phyloP scores from a whole-genome alignment of 2,329 filamentous ascomycete species.

The Ciborinia camelliae region DNA sequence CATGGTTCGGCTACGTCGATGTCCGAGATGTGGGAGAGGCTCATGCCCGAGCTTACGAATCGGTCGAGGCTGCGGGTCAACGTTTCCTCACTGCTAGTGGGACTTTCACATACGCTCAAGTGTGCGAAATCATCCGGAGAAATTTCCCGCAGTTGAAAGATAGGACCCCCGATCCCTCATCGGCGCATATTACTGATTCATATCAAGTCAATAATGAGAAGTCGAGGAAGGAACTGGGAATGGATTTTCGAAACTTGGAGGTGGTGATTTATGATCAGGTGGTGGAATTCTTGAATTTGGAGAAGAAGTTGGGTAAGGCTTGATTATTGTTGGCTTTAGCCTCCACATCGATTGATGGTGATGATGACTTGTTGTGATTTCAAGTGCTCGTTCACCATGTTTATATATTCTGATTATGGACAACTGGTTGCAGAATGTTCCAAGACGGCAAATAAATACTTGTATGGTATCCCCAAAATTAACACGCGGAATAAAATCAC shows the following conservation, averaged over 20 bases:
- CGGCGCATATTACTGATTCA: conserved; percentile 21
- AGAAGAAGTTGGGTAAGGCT: conserved; percentile 24
- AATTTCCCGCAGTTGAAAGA: conserved; percentile 51
- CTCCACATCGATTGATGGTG: not conserved
- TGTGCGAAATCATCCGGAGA: conserved; percentile 53
- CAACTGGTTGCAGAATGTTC: not conserved
- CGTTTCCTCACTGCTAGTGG: conserved; percentile 60
- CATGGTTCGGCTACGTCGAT: conserved; percentile 50
- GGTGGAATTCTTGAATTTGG: conserved; percentile 27
- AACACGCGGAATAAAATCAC: no score
- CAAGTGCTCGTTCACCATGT: not conserved
- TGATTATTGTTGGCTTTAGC: not conserved
- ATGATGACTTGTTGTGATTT: no score
- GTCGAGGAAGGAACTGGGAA: conserved; percentile 28
- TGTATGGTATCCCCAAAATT: not conserved
- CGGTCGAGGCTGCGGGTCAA: conserved; percentile 54
- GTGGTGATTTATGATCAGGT: conserved; percentile 30
- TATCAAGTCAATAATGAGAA: conserved; percentile 31
- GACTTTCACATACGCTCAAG: conserved; percentile 57
- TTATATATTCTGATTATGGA: not conserved
- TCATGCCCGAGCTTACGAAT: conserved; percentile 55
- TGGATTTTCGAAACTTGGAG: conserved; percentile 29
- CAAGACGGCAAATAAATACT: not conserved
- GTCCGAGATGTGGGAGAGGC: conserved; percentile 58
- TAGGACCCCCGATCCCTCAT: conserved; percentile 42